Conservation (phyloP, 108 stramenopile genomes). For the Schizochytrium sp. region DNA sequence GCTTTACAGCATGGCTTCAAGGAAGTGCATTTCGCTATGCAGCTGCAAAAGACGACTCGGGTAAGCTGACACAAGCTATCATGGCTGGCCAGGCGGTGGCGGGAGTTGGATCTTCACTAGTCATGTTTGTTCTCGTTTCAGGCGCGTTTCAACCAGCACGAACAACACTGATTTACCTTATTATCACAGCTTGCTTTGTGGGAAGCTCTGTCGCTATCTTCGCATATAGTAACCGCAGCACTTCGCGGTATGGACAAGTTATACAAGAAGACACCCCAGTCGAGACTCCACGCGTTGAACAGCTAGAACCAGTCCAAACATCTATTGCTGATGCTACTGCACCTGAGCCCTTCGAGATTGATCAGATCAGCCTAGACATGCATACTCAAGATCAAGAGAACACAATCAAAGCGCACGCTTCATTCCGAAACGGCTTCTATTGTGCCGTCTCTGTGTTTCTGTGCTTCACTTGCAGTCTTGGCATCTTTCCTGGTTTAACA, state of each 20-base stretch:
- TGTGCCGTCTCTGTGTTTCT: neutral
- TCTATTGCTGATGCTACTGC: neutral
- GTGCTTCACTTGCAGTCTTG: slow-evolving; percentile 21
- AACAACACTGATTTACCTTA: neutral
- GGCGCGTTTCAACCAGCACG: neutral
- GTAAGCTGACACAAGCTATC: slow-evolving; percentile 14
- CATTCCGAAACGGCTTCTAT: neutral
- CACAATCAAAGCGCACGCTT: neutral
- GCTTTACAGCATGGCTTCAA: neutral
- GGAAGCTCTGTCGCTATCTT: neutral
- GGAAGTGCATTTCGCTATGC: slow-evolving; percentile 19
- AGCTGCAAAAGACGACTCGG: neutral
- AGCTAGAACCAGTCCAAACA: neutral
- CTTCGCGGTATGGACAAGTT: neutral
- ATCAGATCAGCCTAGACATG: neutral
- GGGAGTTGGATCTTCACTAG: slow-evolving; percentile 1
- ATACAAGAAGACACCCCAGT: neutral
- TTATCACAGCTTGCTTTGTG: neutral
- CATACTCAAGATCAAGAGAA: neutral
- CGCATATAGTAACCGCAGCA: too few species aligned
- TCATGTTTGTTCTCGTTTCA: neutral
- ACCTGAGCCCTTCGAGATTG: neutral
- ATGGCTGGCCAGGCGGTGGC: slow-evolving; percentile 57
- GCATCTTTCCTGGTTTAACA: slow-evolving; percentile 47
- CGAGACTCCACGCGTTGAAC: neutral